Percentiles rank a stretch among this genome's conserved stretches.
Evolutionary conservation across 192 early-diverging fungal species (phyloP).

Genomic region (Entomortierella beljakovae): DNA sequence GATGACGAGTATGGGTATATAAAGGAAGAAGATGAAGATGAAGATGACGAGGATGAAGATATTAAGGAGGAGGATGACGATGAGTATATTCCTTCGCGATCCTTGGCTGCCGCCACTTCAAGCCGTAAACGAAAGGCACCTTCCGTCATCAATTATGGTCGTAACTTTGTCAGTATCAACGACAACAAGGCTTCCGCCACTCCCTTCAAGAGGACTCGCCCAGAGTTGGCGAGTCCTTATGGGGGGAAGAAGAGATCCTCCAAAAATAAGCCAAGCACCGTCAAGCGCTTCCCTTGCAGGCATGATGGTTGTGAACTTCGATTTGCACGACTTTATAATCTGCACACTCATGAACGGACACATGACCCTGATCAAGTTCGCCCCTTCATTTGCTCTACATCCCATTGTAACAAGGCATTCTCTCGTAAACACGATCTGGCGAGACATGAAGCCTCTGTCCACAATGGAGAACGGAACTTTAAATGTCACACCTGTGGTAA

Average conservation of each 20-base stretch:
- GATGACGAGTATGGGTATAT: neutral
- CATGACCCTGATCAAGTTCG: slow-evolving; percentile 73
- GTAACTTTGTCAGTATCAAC: neutral
- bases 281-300: slow-evolving; percentile 59
- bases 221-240: slow-evolving; percentile 35
- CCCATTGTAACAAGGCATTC: slow-evolving; percentile 66
- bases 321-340: slow-evolving; percentile 73
- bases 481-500: slow-evolving; percentile 61
- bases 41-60: neutral
- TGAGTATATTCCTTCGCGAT: slow-evolving; percentile 18
- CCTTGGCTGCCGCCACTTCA: slow-evolving; percentile 14
- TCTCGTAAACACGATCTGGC: slow-evolving; percentile 77
- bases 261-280: neutral
- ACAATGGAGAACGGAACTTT: slow-evolving; percentile 67
- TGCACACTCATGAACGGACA: slow-evolving; percentile 69
- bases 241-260: slow-evolving; percentile 28
- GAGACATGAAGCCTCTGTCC: slow-evolving; percentile 70
- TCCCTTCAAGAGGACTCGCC: slow-evolving; percentile 42
- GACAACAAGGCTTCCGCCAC: neutral
- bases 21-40: neutral
- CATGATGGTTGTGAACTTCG: slow-evolving; percentile 59
- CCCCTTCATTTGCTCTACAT: slow-evolving; percentile 59
- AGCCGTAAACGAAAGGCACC: slow-evolving; percentile 24
- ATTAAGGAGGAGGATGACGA: slow-evolving; percentile 11
- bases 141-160: neutral